Evolutionary conservation across 805 yeast species (phyloP).

Genomic region (Candida nanaspora): DNA sequence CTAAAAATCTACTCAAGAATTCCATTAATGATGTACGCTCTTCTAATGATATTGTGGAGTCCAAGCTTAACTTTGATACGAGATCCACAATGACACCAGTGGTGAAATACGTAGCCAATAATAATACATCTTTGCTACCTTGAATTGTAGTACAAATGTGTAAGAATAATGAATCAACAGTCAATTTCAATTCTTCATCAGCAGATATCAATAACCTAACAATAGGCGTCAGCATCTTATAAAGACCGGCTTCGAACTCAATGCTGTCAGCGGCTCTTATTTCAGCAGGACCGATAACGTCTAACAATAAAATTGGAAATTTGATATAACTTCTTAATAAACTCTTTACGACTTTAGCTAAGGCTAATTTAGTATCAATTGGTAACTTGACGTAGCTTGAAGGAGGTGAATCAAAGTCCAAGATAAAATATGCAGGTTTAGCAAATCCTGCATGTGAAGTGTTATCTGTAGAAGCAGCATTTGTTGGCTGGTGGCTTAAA

Average conservation of each 20-base stretch:
- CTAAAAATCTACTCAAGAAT: constrained; percentile 31
- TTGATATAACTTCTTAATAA: neutral
- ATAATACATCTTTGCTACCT: constrained; percentile 19
- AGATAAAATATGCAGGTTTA: neutral
- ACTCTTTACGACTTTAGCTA: neutral
- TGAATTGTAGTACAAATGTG: constrained; percentile 27
- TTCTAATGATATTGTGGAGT: constrained; percentile 1
- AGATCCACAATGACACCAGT: constrained; percentile 29
- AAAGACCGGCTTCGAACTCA: neutral
- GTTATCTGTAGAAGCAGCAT: neutral
- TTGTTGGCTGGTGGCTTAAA: neutral
- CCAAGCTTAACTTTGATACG: constrained; percentile 26
- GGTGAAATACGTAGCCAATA: constrained; percentile 31
- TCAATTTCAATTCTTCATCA: constrained; percentile 26
- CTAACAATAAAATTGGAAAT: neutral
- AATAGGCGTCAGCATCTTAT: constrained; percentile 23
- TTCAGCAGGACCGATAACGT: neutral
- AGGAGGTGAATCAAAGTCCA: neutral
- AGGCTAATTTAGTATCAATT: no score
- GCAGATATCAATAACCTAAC: constrained; percentile 30
- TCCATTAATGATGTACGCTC: constrained; percentile 28
- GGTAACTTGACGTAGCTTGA: neutral
- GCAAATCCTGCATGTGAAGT: no score
- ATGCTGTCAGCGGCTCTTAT: neutral
- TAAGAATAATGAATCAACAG: constrained; percentile 29